Evolutionary conservation across 305 asterid genomes (phyloP).

Genomic region (Stenogyne calaminthoides): DNA sequence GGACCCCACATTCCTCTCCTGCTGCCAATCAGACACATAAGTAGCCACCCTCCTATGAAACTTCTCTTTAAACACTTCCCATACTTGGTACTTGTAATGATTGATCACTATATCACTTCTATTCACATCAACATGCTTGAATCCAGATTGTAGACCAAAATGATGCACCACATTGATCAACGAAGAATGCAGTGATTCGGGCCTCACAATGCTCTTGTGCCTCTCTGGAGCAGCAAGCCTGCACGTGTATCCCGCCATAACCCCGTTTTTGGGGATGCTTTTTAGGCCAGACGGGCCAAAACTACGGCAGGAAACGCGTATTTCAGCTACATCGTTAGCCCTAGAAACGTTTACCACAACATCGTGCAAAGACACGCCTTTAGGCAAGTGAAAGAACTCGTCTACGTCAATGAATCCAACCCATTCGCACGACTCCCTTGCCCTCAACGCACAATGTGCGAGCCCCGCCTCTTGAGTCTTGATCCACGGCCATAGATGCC

Average conservation of each 20-base stretch:
- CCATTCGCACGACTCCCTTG: constrained; percentile 63
- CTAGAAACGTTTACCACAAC: constrained; percentile 31
- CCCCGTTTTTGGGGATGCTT: constrained; percentile 48
- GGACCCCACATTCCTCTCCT: constrained; percentile 53
- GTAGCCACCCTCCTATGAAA: constrained; percentile 71
- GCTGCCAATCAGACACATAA: constrained; percentile 81
- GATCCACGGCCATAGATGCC: constrained; percentile 81
- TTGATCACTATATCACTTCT: constrained; percentile 49
- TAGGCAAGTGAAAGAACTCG: constrained; percentile 65
- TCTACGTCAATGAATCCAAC: constrained; percentile 82
- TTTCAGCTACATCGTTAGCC: constrained; percentile 44
- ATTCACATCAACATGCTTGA: constrained; percentile 36
- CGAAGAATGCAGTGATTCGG: constrained; percentile 52
- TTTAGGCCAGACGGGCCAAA: constrained; percentile 74
- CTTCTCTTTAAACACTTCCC: constrained; percentile 82
- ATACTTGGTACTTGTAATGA: constrained; percentile 81
- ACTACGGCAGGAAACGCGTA: constrained; percentile 52
- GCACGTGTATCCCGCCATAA: constrained; percentile 67
- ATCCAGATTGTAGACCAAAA: constrained; percentile 54
- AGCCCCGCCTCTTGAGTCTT: constrained; percentile 83
- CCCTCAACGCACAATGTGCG: constrained; percentile 68
- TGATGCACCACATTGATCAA: constrained; percentile 77
- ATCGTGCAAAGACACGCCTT: constrained; percentile 31
- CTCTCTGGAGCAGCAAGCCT: constrained; percentile 62
- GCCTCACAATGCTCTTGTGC: constrained; percentile 75